Evolutionary conservation across 2,329 filamentous ascomycete species (phyloP).

Genomic region (Pestalotiopsis fici): DNA sequence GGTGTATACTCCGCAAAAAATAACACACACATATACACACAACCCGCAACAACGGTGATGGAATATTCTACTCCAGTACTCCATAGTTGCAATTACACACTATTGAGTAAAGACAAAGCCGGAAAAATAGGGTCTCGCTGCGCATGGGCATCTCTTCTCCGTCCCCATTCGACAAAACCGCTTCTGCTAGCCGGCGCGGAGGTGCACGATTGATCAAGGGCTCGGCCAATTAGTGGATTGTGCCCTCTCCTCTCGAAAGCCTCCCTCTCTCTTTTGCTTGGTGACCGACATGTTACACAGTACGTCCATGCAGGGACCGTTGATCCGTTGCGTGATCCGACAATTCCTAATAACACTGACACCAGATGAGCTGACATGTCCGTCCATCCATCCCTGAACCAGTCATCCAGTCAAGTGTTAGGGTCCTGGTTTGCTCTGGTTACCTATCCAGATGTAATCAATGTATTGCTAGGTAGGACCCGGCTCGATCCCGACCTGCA

Average conservation of each 20-base stretch:
- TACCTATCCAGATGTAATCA: too few relatives aligned
- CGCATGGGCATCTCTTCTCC: not conserved
- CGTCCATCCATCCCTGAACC: too few relatives aligned
- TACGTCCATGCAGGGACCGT: not conserved
- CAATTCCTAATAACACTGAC: not conserved
- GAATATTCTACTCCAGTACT: not conserved
- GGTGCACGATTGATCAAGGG: not conserved
- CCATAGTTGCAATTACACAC: not conserved
- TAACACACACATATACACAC: not conserved
- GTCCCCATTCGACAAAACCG: not conserved
- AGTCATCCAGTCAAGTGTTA: too few relatives aligned
- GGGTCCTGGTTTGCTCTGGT: too few relatives aligned
- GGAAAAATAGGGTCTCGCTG: not conserved
- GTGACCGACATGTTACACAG: not conserved
- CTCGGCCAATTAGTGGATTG: conserved; percentile 8
- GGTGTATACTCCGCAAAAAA: not conserved
- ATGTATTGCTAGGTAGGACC: not conserved
- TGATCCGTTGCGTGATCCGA: not conserved
- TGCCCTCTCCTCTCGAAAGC: not conserved
- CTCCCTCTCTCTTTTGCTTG: not conserved
- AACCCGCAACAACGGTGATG: not conserved
- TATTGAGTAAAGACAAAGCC: not conserved
- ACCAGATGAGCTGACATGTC: too few relatives aligned
- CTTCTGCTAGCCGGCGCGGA: not conserved
- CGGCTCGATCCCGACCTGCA: not conserved